phyloP scores from a whole-genome alignment of 2,329 filamentous ascomycete genomes.

The Fusarium abutilonis region DNA sequence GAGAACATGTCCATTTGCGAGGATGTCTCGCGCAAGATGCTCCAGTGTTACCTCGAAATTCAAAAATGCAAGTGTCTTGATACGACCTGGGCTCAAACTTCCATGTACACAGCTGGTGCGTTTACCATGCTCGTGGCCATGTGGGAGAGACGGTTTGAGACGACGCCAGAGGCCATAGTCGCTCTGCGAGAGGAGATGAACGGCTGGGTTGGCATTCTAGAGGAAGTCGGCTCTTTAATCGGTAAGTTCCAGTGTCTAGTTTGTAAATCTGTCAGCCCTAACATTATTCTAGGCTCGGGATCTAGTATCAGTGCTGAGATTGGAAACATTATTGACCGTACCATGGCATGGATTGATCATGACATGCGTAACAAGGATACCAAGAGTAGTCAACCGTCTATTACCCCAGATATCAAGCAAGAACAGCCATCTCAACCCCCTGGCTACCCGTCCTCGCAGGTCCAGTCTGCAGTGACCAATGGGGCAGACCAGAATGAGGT shows the following conservation, averaged over 20 bases:
- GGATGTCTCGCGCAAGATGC: constrained; percentile 70
- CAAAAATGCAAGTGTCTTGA: constrained; percentile 74
- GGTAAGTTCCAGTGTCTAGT: constrained; percentile 59
- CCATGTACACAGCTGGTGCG: constrained; percentile 76
- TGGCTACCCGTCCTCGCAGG: constrained; percentile 28
- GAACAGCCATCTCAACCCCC: constrained; percentile 47
- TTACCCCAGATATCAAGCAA: constrained; percentile 50
- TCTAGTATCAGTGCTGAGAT: constrained; percentile 57
- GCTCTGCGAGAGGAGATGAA: constrained; percentile 74
- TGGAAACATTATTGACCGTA: constrained; percentile 60
- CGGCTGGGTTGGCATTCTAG: constrained; percentile 73
- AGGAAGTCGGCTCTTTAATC: constrained; percentile 71
- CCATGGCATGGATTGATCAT: constrained; percentile 62
- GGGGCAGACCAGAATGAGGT: constrained; percentile 33
- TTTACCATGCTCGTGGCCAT: constrained; percentile 77
- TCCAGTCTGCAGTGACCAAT: constrained; percentile 17
- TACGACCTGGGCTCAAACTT: constrained; percentile 80
- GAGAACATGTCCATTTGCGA: constrained; percentile 74
- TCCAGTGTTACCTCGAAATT: constrained; percentile 68
- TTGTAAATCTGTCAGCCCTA: constrained; percentile 20
- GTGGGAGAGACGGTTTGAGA: constrained; percentile 71
- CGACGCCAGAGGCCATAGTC: constrained; percentile 66
- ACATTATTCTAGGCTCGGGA: constrained; percentile 54
- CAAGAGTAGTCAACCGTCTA: constrained; percentile 26
- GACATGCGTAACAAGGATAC: constrained; percentile 55